Evolutionary conservation across 805 yeast species (phyloP).

Genomic region (Ogataea ramenticola): DNA sequence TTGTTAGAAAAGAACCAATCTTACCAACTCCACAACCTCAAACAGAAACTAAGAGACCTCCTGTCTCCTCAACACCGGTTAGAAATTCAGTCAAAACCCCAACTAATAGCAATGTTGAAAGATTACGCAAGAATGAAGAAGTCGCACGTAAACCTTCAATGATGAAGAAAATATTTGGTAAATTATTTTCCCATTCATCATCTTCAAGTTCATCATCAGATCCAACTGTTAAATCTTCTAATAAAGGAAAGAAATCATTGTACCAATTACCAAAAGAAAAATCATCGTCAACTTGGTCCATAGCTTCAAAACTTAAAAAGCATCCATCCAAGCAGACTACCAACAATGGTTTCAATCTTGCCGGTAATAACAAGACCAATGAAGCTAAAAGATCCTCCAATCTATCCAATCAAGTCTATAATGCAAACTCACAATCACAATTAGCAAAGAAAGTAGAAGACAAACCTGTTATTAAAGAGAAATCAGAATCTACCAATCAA

Average conservation of each 20-base stretch:
- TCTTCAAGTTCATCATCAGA: background rate
- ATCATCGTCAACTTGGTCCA: background rate
- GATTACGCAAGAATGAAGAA: background rate
- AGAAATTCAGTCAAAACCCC: too few species aligned
- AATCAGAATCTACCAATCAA: too few species aligned
- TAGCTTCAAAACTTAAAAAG: background rate
- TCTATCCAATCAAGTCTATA: background rate
- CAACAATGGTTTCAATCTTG: background rate
- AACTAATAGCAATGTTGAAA: too few species aligned
- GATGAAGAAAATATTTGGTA: slow-evolving; percentile 1
- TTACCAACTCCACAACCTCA: too few species aligned
- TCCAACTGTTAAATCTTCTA: background rate
- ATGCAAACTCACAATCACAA: too few species aligned
- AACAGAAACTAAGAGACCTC: too few species aligned
- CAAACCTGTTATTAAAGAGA: background rate
- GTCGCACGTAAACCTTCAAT: background rate
- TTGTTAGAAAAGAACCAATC: too few species aligned
- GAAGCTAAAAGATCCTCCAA: background rate
- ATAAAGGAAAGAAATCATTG: background rate
- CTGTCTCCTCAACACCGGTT: too few species aligned
- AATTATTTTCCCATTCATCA: background rate
- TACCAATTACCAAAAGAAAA: background rate
- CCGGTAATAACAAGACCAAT: background rate
- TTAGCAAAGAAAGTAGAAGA: background rate
- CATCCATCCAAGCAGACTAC: background rate